Base-by-base conservation (phyloP, 2,329 filamentous ascomycete genomes). In the Hirsutella thompsonii region DNA sequence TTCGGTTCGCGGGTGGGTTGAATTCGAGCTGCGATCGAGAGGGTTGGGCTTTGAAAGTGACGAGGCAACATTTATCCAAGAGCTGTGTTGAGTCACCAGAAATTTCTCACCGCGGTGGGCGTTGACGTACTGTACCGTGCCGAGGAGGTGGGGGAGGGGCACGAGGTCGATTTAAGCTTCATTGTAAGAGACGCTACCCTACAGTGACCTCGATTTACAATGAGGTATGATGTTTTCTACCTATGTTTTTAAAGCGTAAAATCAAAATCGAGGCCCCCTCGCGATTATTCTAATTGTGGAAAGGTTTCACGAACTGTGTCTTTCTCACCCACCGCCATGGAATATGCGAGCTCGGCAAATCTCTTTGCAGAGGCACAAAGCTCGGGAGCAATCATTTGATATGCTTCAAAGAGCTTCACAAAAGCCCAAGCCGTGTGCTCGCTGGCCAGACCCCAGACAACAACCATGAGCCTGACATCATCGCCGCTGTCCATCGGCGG, bases 11-110 rank as follows among this genome's bases (percentile, higher is more conserved):
- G 13, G 19, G 35, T 20, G 4, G 5, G 35, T 5, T 11, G 6
- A 26, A 26, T 26, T 26, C 23, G 6, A 11, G 11, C 11, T 11
- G 23, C 23, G 23, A 26, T 26, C 23, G 23, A 26, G 23, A 11
- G 23, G 23, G 11, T 6, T 6, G 23, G 23, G 23, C 6, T 6
- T 26, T 26, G 6, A 30, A 20, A 39, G 38, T 40, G 40, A 28
- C 36, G 41, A 38, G 39, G 32, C 48, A 46, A 45, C 52, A 49
- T 52, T 46, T 43, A 42, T 44, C 46, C 20, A 13, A 19, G 14
- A 9, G 35, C 34, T 37, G 36, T 8, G 45, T 47, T 59, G 56
- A 59, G 52, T 56, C 55, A 57, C 54, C 53, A 40, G 52, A 47
- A 33, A 33, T 51, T 51, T 51, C 46, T 52, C 52, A 55, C 50